Evolutionary conservation across 768 basidiomycete species (phyloP).

Genomic region (Hygrophorus russula): DNA sequence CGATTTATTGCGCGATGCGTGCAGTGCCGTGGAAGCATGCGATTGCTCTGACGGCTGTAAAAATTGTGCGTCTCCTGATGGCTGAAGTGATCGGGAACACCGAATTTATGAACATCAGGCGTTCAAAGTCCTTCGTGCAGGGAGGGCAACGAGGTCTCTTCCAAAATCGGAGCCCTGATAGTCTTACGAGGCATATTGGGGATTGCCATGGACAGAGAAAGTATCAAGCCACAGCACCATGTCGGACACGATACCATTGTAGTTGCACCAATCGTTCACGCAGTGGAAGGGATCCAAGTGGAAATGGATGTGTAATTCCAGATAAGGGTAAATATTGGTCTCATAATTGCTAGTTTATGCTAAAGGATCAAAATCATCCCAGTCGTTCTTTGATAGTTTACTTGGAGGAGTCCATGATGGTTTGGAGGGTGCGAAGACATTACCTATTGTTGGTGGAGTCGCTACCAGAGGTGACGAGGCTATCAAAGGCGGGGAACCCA

Average conservation of each 20-base stretch:
- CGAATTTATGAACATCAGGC: slow-evolving; percentile 28
- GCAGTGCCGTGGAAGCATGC: slow-evolving; percentile 46
- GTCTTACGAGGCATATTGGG: slow-evolving; percentile 53
- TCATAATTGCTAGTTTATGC: slow-evolving; percentile 21
- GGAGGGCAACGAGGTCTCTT: slow-evolving; percentile 62
- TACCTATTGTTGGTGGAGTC: slow-evolving; percentile 25
- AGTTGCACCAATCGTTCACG: slow-evolving; percentile 36
- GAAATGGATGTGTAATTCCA: slow-evolving; percentile 23
- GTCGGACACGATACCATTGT: slow-evolving; percentile 39
- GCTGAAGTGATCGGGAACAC: background rate
- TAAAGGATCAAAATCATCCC: slow-evolving; percentile 79
- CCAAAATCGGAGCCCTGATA: slow-evolving; percentile 65
- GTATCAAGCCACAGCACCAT: slow-evolving; percentile 22
- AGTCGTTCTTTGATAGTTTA: slow-evolving; percentile 51
- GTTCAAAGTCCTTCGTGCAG: slow-evolving; percentile 54
- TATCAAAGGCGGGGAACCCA: slow-evolving; percentile 11
- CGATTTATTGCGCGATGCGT: slow-evolving; percentile 49
- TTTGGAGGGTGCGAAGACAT: slow-evolving; percentile 53
- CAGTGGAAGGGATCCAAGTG: slow-evolving; percentile 32
- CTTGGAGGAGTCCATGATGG: slow-evolving; percentile 36
- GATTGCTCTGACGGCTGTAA: slow-evolving; percentile 60
- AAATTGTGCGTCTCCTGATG: slow-evolving; percentile 35
- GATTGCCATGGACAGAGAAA: slow-evolving; percentile 25
- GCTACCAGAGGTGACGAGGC: slow-evolving; percentile 13
- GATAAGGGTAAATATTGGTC: slow-evolving; percentile 6